Percentiles rank a stretch among this genome's conserved stretches.
phyloP scores from a whole-genome alignment of 1,139 yeast species.

The Yamadazyma sp. region DNA sequence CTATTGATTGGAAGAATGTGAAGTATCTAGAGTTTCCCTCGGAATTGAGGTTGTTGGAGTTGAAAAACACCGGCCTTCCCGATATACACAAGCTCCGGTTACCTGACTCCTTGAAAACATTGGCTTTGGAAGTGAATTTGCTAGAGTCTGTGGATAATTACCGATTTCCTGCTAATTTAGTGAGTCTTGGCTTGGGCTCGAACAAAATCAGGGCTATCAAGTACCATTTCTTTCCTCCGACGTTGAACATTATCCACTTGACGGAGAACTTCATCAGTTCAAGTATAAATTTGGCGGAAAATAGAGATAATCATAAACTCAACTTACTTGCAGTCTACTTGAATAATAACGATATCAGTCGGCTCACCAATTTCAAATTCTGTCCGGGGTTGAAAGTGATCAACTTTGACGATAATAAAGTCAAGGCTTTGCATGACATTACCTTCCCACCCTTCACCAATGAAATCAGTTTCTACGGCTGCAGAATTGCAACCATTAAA shows the following conservation, averaged over 20 bases:
- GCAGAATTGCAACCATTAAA: conserved; percentile 16
- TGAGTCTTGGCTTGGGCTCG: conserved; percentile 24
- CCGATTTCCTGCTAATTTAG: conserved; percentile 20
- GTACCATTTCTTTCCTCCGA: conserved; percentile 18
- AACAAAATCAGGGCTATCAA: conserved; percentile 17
- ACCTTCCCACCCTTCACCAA: conserved; percentile 1
- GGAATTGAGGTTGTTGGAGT: conserved; percentile 16
- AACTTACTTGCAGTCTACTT: conserved; percentile 20
- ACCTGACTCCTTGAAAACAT: conserved; percentile 19
- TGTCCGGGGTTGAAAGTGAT: conserved; percentile 18
- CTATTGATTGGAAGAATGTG: conserved; percentile 21
- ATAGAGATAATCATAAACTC: conserved; percentile 16
- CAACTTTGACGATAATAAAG: conserved; percentile 23
- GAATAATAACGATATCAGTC: conserved; percentile 19
- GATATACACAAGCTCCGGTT: conserved; percentile 16
- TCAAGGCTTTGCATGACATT: conserved; percentile 17
- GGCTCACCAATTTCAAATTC: conserved; percentile 16
- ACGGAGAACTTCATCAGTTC: conserved; percentile 22
- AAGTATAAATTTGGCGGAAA: conserved; percentile 18
- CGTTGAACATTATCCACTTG: conserved; percentile 20
- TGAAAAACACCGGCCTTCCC: conserved; percentile 22
- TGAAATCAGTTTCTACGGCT: conserved; percentile 20
- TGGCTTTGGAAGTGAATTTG: conserved; percentile 25
- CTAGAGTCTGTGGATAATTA: conserved; percentile 19
- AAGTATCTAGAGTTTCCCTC: conserved; percentile 15